Conservation (phyloP, 768 basidiomycete genomes). For the Tulasnella sp. region DNA sequence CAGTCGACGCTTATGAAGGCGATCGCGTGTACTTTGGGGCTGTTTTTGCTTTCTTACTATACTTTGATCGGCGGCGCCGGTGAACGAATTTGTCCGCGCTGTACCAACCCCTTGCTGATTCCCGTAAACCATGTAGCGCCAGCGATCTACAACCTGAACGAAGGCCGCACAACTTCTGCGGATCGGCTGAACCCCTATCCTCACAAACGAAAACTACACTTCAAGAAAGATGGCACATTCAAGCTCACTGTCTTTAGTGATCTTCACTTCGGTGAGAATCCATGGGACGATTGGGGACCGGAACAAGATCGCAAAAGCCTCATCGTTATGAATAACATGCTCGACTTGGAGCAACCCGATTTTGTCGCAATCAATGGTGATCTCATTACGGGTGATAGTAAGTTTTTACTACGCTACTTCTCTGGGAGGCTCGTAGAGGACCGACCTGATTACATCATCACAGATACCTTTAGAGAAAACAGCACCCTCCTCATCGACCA, state of each 20-base stretch:
- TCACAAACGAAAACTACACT: constrained; percentile 40
- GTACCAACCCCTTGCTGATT: background rate
- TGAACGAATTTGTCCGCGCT: background rate
- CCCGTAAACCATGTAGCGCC: background rate
- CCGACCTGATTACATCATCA: background rate
- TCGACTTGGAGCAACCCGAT: constrained; percentile 50
- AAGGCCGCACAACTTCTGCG: background rate
- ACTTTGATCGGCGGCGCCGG: background rate
- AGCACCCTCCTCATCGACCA: constrained; percentile 53
- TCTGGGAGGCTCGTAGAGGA: no score
- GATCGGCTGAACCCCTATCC: constrained; percentile 33
- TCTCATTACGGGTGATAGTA: constrained; percentile 61
- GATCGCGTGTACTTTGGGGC: background rate
- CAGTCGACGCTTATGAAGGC: background rate
- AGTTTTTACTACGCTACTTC: no score
- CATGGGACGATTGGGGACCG: constrained; percentile 47
- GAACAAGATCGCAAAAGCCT: constrained; percentile 51
- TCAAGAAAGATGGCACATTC: constrained; percentile 48
- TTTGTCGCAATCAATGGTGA: constrained; percentile 67
- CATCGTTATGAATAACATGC: constrained; percentile 42
- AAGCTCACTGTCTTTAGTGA: constrained; percentile 67
- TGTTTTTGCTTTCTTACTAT: background rate
- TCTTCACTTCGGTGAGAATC: constrained; percentile 65
- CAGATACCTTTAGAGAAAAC: constrained; percentile 40
- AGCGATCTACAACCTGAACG: background rate